Percentiles rank a stretch among this genome's conserved stretches.
These are phyloP conservation scores for Annona squamosa DNA, from an alignment of 164 flowering plant genomes.

Conservation along the genomic window DNA sequence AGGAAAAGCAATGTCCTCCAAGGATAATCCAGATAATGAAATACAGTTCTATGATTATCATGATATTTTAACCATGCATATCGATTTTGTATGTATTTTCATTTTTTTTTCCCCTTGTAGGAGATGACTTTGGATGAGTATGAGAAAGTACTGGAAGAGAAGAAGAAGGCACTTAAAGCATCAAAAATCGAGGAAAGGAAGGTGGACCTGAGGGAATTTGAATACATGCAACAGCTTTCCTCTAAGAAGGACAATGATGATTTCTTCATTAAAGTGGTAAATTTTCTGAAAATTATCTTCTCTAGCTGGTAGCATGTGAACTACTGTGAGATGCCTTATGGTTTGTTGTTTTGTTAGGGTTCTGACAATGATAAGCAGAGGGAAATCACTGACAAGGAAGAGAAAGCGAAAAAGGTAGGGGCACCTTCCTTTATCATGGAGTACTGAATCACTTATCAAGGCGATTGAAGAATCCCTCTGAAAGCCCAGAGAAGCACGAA, in stretches of 20 bases:
- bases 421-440: neutral
- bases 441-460: no score
- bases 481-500: no score
- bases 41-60: neutral
- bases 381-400: conserved; percentile 70
- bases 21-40: no score
- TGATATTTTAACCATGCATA: neutral
- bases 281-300: neutral
- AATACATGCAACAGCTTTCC: conserved; percentile 70
- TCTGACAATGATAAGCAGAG: conserved; percentile 70
- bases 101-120: conserved; percentile 23
- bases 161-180: conserved; percentile 63
- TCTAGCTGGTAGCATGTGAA: neutral
- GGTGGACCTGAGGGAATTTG: conserved; percentile 64
- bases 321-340: neutral
- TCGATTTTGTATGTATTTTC: neutral
- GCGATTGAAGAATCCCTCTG: no score
- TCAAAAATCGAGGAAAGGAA: conserved; percentile 68
- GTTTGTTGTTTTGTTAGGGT: conserved; percentile 34
- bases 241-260: conserved; percentile 72
- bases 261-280: conserved; percentile 69
- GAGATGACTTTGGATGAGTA: conserved; percentile 94
- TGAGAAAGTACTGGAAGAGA: conserved; percentile 80
- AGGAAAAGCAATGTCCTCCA: no score
- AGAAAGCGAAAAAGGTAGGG: conserved; percentile 64